Percentiles rank a stretch among this genome's conserved stretches.
Evolutionary conservation across 495 filamentous ascomycete species (phyloP).

Genomic region (Chaetomium tenue): DNA sequence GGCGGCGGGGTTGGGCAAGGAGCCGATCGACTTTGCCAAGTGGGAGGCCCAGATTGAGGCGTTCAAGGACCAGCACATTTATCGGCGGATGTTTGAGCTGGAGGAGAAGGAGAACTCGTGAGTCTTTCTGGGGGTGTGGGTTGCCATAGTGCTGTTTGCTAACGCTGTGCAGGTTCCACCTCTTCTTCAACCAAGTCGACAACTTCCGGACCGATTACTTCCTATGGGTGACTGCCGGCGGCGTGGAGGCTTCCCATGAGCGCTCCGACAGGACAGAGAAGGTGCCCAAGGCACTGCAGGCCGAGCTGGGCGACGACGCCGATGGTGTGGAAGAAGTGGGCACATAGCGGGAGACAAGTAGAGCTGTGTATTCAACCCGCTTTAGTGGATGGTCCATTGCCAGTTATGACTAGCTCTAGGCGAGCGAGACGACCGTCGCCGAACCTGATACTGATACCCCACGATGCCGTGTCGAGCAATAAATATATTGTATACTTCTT

Average conservation of each 20-base stretch:
- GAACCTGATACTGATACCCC: no score
- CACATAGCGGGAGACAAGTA: constrained; percentile 10
- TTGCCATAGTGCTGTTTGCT: constrained; percentile 7
- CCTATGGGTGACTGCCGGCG: constrained; percentile 69
- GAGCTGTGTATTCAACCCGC: not conserved
- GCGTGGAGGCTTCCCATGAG: constrained; percentile 55
- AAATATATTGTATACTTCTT: no score
- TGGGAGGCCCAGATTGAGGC: constrained; percentile 73
- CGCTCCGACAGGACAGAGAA: constrained; percentile 34
- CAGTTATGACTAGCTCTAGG: not conserved
- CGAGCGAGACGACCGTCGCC: no score
- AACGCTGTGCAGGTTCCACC: constrained; percentile 59
- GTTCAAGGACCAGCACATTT: constrained; percentile 94
- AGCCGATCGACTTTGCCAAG: constrained; percentile 72
- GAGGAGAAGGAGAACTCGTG: constrained; percentile 77
- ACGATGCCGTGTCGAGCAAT: no score
- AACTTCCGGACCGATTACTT: constrained; percentile 70
- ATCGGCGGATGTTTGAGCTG: constrained; percentile 82
- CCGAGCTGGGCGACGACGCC: constrained; percentile 41
- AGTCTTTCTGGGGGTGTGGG: constrained; percentile 34
- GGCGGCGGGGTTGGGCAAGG: constrained; percentile 51
- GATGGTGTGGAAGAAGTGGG: constrained; percentile 40
- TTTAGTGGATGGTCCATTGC: not conserved
- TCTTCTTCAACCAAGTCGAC: constrained; percentile 83
- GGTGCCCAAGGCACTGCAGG: constrained; percentile 36